Evolutionary conservation across 306 rosid genomes (phyloP), one percentile per base, ranked within the genome.

Genomic region (Trichosanthes cucumerina): DNA sequence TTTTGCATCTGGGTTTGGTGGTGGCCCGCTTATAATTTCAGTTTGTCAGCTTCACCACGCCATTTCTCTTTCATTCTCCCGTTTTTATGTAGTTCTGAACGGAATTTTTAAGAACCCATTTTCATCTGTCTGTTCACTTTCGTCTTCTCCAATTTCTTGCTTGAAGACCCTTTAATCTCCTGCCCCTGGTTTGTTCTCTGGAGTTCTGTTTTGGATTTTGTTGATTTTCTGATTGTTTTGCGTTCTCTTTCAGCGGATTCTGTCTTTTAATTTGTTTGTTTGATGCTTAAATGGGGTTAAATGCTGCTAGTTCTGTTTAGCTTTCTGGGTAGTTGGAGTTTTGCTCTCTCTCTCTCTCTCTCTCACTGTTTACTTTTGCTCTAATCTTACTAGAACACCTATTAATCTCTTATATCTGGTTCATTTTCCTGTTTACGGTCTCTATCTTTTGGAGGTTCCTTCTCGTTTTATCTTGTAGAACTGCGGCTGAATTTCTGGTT

Each of bases 1-100:
- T 73, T 72, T 73, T 49, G 59, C 60, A 73, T 49, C 60, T 49
- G 77, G 77, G 77, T 73, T 53, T 3, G 60, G 77, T 26, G 77
- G 79, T 53, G 79, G 79, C n/a, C 79, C 49, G 66, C 50, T 54
- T 28, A 73, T 73, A 47, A 73, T 73, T 73, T 73, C 66, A 75
- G 46, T 26, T 34, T 53, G 79, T 75, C 49, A 49, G 78, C 46
- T 52, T 9, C 31, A 0, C 47, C 64, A 75, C 63, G 78, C 78
- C 44, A 19, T 52, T 54, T 75, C 50, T 6, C 6, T 23, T 10
- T 9, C 9, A 21, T 12, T 6, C 19, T 28, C 24, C 13, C 43
- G 21, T 73, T 73, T 49, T 16, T 16, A 24, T 44, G 77, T 28
- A 7, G 15, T 47, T 16, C 36, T 16, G 15, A 16, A 47, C 77